Evolutionary conservation across 176 grass and related monocot genomes (phyloP).

Genomic region (Zoysia japonica): DNA sequence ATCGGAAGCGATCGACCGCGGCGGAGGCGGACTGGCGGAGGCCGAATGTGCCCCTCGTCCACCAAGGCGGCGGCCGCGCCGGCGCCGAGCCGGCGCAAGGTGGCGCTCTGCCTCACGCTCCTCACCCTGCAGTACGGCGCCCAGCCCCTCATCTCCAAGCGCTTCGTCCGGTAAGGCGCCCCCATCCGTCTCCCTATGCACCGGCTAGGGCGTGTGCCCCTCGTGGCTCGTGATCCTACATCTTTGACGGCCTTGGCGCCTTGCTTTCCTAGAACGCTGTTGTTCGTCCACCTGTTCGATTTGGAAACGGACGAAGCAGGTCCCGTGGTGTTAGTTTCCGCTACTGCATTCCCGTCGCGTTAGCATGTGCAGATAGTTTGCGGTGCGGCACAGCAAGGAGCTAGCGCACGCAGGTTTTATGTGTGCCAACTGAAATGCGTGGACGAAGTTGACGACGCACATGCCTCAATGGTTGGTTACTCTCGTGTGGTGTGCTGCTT

Average conservation of each 20-base stretch:
- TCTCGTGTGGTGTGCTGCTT: constrained; percentile 6
- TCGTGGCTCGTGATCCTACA: neutral
- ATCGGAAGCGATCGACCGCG: constrained; percentile 22
- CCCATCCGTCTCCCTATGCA: neutral
- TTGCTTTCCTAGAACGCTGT: neutral
- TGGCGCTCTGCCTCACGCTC: constrained; percentile 73
- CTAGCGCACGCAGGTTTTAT: neutral
- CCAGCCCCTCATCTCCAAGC: constrained; percentile 97
- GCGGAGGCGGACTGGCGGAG: constrained; percentile 4
- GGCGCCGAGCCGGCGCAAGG: constrained; percentile 50
- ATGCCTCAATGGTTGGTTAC: constrained; percentile 5
- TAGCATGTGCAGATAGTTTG: neutral
- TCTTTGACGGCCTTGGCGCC: neutral
- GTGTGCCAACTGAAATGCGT: neutral
- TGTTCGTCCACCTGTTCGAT: constrained; percentile 1
- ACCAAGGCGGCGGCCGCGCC: neutral
- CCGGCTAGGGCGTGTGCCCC: neutral
- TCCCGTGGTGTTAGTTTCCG: neutral
- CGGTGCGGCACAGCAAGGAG: neutral
- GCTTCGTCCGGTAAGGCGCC: constrained; percentile 74
- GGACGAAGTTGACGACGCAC: neutral
- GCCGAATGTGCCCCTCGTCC: constrained; percentile 41
- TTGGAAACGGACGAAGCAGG: constrained; percentile 5
- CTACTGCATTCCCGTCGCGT: neutral
- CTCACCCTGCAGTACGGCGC: constrained; percentile 94